A percentile compares a stretch with the other conserved stretches of the same genome.
These are phyloP conservation scores for Bocquillonia castaneifolia DNA, from an alignment of 441 rosid genomes.

Conservation along the genomic window DNA sequence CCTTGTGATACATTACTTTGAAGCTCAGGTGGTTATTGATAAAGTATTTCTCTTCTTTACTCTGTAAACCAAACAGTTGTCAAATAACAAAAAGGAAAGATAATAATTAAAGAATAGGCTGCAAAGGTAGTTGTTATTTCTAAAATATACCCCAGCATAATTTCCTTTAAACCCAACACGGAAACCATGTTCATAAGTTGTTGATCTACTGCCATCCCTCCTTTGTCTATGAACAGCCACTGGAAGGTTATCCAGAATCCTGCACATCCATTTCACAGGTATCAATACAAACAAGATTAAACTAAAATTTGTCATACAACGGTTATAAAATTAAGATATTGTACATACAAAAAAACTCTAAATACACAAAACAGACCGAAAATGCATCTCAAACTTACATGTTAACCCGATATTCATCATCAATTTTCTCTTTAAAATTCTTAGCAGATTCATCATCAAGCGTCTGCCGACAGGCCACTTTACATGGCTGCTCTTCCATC, in stretches of 20 bases:
- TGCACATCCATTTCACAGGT: slow-evolving; percentile 32
- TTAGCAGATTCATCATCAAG: slow-evolving; percentile 70
- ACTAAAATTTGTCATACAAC: background rate
- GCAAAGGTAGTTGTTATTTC: slow-evolving; percentile 17
- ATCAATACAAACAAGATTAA: slow-evolving; percentile 7
- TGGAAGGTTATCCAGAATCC: slow-evolving; percentile 96
- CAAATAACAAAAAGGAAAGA: slow-evolving; percentile 6
- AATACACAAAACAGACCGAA: background rate
- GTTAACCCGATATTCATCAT: slow-evolving; percentile 87
- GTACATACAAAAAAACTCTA: background rate
- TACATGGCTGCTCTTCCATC: slow-evolving; percentile 78
- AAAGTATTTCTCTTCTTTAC: slow-evolving; percentile 91
- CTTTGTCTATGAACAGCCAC: slow-evolving; percentile 89
- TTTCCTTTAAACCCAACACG: slow-evolving; percentile 94
- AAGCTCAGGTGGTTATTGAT: slow-evolving; percentile 92
- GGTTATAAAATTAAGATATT: background rate
- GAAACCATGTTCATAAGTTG: slow-evolving; percentile 84
- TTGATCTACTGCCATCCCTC: slow-evolving; percentile 75
- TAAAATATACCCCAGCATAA: slow-evolving; percentile 69
- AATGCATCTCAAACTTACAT: slow-evolving; percentile 49
- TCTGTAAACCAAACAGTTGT: slow-evolving; percentile 42
- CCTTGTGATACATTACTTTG: slow-evolving; percentile 86
- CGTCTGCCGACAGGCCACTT: slow-evolving; percentile 51
- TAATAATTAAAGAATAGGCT: slow-evolving; percentile 1
- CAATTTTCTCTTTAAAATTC: slow-evolving; percentile 86